These are phyloP conservation scores for Coprinellus aureogranulatus DNA, from an alignment of 768 basidiomycete species.

Conservation along the genomic window DNA sequence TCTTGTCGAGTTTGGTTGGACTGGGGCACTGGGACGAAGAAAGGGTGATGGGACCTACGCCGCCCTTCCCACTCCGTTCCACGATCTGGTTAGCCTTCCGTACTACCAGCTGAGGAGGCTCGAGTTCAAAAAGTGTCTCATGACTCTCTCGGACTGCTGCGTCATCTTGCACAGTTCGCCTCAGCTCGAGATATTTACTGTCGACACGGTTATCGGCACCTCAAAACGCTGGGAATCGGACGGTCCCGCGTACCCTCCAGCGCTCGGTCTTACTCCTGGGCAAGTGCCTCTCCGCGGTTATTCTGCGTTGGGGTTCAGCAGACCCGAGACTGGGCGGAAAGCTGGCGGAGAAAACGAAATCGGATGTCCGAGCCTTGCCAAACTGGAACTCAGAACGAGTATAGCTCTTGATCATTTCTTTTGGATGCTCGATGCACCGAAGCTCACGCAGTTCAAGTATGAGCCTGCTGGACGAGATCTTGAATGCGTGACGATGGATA, in stretches of 20 bases:
- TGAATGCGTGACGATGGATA: neutral
- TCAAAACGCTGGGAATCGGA: too few species aligned
- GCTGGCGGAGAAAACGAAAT: neutral
- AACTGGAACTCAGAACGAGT: neutral
- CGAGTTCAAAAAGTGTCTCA: neutral
- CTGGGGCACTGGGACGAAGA: neutral
- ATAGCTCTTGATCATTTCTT: neutral
- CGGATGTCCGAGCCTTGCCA: neutral
- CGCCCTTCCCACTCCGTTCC: neutral
- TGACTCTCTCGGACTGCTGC: neutral
- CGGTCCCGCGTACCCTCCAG: too few species aligned
- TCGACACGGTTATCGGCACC: neutral
- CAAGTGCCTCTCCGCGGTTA: neutral
- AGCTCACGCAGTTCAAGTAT: neutral
- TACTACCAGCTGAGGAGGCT: neutral
- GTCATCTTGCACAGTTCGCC: neutral
- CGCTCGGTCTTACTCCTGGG: too few species aligned
- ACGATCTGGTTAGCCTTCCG: neutral
- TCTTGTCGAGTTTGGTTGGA: neutral
- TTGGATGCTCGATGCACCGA: neutral
- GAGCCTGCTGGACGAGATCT: neutral
- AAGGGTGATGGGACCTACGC: neutral
- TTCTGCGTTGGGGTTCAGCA: too few species aligned
- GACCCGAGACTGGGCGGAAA: neutral
- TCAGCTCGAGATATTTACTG: neutral